These are phyloP conservation scores for Fusarium tjaetaba DNA, from an alignment of 2,329 filamentous ascomycete species.

Conservation along the genomic window DNA sequence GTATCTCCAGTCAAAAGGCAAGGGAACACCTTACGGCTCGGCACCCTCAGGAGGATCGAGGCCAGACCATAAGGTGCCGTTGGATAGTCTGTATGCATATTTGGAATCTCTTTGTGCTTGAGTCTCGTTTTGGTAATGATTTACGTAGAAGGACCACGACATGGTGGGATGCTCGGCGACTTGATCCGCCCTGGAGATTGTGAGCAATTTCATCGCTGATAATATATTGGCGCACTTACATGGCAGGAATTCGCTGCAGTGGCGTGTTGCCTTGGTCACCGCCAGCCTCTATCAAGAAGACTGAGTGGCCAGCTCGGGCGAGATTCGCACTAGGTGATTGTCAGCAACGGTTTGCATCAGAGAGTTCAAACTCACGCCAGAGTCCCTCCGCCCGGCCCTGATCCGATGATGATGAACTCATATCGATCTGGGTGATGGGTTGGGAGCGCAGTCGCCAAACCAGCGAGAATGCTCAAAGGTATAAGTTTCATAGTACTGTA, in stretches of 20 bases:
- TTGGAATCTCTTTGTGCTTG: conserved; percentile 35
- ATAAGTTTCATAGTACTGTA: background rate
- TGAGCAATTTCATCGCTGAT: background rate
- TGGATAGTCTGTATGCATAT: conserved; percentile 30
- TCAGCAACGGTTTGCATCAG: rapidly evolving
- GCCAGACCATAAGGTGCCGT: conserved; percentile 31
- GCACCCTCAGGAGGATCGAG: conserved; percentile 48
- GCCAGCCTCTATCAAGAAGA: conserved; percentile 67
- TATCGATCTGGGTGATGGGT: conserved; percentile 46
- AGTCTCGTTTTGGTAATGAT: conserved; percentile 58
- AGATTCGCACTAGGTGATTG: conserved; percentile 52
- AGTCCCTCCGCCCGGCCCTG: conserved; percentile 64
- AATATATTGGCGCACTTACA: background rate
- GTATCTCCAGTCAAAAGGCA: rapidly evolving
- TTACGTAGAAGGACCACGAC: conserved; percentile 68
- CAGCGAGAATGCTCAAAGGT: background rate
- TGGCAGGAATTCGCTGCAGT: conserved; percentile 3
- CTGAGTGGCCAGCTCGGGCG: conserved; percentile 63
- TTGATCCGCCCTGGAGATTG: background rate
- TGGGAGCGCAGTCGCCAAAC: background rate
- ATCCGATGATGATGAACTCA: conserved; percentile 68
- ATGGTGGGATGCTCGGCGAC: conserved; percentile 28
- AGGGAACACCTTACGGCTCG: conserved; percentile 13
- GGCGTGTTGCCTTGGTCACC: conserved; percentile 57
- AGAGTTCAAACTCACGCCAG: conserved; percentile 51